phyloP scores from a whole-genome alignment of 1,284 basidiomycete genomes.

The Agaricales sp. region DNA sequence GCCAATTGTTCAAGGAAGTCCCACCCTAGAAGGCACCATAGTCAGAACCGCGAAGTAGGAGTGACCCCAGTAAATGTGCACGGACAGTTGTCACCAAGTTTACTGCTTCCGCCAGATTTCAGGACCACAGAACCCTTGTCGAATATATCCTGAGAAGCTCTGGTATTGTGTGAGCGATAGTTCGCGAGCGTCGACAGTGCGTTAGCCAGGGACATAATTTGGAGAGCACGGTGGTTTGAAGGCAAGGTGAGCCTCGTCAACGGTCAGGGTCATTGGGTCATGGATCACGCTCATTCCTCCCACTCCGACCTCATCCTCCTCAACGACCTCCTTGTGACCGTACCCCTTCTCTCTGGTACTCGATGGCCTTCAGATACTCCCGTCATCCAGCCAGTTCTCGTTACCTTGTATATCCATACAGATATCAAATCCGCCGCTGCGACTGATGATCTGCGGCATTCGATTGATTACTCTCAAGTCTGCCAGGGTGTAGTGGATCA shows the following conservation, averaged over 20 bases:
- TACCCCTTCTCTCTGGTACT: conserved; percentile 28
- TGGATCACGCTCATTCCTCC: background rate
- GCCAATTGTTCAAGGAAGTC: conserved; percentile 82
- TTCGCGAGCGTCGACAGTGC: conserved; percentile 60
- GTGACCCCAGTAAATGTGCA: background rate
- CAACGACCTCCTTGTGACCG: conserved; percentile 34
- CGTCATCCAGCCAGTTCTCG: conserved; percentile 44
- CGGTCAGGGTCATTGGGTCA: background rate
- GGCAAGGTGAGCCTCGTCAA: background rate
- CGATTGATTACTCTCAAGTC: conserved; percentile 50
- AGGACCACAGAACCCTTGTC: conserved; percentile 53
- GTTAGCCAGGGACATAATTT: conserved; percentile 32
- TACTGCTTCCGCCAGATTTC: conserved; percentile 32
- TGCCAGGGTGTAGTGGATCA: conserved; percentile 9
- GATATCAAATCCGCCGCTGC: conserved; percentile 41
- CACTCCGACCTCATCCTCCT: conserved; percentile 32
- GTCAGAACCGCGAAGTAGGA: conserved; percentile 8
- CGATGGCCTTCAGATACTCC: conserved; percentile 28
- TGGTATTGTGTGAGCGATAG: conserved; percentile 56
- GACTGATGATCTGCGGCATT: conserved; percentile 46
- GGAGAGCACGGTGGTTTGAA: conserved; percentile 11
- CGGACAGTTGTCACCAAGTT: conserved; percentile 53
- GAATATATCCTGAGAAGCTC: conserved; percentile 65
- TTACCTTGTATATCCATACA: conserved; percentile 46
- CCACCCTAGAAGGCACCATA: conserved; percentile 48